Conservation (phyloP, 192 early-diverging fungal genomes). For the Coemansia sp. region DNA sequence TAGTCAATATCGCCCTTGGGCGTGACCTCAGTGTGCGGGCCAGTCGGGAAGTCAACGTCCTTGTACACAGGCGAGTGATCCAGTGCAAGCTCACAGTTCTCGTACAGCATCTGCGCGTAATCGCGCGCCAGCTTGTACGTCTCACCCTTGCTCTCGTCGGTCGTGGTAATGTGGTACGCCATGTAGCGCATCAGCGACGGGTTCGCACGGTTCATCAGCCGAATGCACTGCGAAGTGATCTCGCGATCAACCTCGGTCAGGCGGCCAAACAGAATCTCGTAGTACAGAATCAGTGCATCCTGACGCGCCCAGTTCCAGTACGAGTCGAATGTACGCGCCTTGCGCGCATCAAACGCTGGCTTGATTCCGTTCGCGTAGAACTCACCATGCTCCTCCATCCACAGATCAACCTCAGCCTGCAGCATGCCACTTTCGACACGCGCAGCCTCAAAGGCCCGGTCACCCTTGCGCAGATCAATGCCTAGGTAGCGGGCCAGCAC, state of each 20-base stretch:
- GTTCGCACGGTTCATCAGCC: constrained; percentile 90
- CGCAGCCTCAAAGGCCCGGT: constrained; percentile 72
- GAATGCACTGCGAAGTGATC: constrained; percentile 85
- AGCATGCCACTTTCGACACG: constrained; percentile 64
- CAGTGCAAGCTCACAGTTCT: constrained; percentile 88
- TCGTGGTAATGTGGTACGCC: constrained; percentile 82
- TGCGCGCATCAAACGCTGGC: constrained; percentile 78
- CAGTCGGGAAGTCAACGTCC: constrained; percentile 86
- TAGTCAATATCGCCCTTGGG: constrained; percentile 83
- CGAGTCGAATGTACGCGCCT: constrained; percentile 89
- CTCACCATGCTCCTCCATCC: constrained; percentile 91
- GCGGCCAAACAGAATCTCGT: constrained; percentile 89
- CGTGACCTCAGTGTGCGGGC: constrained; percentile 75
- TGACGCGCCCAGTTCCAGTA: constrained; percentile 97
- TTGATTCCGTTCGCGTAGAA: constrained; percentile 87
- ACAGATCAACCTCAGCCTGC: constrained; percentile 84
- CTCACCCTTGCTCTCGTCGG: constrained; percentile 73
- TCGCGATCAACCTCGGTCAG: constrained; percentile 87
- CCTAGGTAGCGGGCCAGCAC: constrained; percentile 83
- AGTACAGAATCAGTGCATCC: constrained; percentile 82
- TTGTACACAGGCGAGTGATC: constrained; percentile 80
- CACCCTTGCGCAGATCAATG: constrained; percentile 78
- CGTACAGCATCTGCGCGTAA: constrained; percentile 77
- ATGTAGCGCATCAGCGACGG: constrained; percentile 78
- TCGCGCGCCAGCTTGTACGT: constrained; percentile 81